Evolutionary conservation across 163 green algal species (phyloP).

Genomic region (Trebouxia gelatinosa): DNA sequence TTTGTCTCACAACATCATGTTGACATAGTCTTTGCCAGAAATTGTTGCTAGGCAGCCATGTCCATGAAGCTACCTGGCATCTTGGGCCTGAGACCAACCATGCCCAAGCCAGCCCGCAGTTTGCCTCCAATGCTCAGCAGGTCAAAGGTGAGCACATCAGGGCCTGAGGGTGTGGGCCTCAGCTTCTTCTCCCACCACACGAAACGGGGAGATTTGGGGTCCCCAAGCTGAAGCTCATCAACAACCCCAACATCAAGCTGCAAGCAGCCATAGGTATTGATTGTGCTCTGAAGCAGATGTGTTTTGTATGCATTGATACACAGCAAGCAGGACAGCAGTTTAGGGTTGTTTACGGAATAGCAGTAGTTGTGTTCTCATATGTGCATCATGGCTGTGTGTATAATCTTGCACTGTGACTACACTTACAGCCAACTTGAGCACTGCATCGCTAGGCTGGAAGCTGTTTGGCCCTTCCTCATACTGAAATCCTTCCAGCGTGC

Average conservation of each 20-base stretch:
- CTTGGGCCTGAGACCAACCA: conserved; percentile 78
- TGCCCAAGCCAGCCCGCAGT: conserved; percentile 91
- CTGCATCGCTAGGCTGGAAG: conserved; percentile 94
- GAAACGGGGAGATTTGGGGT: conserved; percentile 90
- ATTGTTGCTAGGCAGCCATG: no score
- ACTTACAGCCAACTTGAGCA: conserved; percentile 88
- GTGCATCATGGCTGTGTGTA: not conserved
- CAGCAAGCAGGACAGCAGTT: not conserved
- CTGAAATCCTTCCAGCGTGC: conserved; percentile 70
- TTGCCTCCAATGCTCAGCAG: conserved; percentile 91
- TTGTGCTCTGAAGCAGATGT: not conserved
- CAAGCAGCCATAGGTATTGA: not conserved
- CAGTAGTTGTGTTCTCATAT: not conserved
- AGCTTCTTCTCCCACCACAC: conserved; percentile 94
- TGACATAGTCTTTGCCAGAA: no score
- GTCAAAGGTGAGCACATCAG: conserved; percentile 88
- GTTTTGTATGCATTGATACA: not conserved
- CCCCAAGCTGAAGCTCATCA: conserved; percentile 88
- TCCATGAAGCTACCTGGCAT: conserved; percentile 67
- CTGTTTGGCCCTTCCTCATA: conserved; percentile 99
- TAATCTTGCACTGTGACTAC: not conserved
- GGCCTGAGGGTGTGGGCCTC: conserved; percentile 80
- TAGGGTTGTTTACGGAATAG: not conserved
- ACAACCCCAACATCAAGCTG: conserved; percentile 81
- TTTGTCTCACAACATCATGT: no score